Evolutionary conservation across 441 rosid genomes (phyloP).

Genomic region (Theobroma grandiflorum): DNA sequence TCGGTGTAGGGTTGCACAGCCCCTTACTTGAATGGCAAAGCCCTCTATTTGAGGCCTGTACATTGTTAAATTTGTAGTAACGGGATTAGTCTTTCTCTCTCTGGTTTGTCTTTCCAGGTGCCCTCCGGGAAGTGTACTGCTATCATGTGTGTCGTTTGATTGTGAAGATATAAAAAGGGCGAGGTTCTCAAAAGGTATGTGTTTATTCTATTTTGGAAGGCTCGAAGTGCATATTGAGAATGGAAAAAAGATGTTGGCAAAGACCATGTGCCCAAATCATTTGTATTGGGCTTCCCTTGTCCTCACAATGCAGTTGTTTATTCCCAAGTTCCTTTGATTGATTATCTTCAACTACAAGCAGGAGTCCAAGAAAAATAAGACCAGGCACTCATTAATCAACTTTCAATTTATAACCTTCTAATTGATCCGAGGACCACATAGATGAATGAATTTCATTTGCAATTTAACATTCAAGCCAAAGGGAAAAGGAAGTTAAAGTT

Average conservation of each 20-base stretch:
- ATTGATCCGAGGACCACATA: too few species aligned
- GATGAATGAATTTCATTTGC: too few species aligned
- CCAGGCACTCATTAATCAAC: slow-evolving; percentile 20
- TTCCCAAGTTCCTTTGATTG: slow-evolving; percentile 42
- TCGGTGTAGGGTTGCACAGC: slow-evolving; percentile 7
- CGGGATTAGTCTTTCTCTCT: slow-evolving; percentile 20
- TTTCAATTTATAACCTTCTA: too few species aligned
- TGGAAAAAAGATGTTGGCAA: slow-evolving; percentile 23
- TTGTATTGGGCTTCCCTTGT: slow-evolving; percentile 52
- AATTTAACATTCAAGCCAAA: too few species aligned
- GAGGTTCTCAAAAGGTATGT: slow-evolving; percentile 28
- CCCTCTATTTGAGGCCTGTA: slow-evolving; percentile 46
- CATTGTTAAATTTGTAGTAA: slow-evolving; percentile 29
- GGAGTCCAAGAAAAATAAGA: slow-evolving; percentile 34
- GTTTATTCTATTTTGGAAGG: slow-evolving; percentile 49
- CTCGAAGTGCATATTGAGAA: slow-evolving; percentile 39
- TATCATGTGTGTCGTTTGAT: slow-evolving; percentile 57
- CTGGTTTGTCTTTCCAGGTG: slow-evolving; percentile 40
- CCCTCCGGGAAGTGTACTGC: slow-evolving; percentile 60
- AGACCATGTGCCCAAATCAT: slow-evolving; percentile 71
- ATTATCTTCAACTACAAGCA: slow-evolving; percentile 41
- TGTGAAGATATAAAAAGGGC: slow-evolving; percentile 34
- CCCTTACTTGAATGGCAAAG: slow-evolving; percentile 49
- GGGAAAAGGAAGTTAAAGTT: background rate
- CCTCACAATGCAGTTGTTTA: slow-evolving; percentile 35